Evolutionary conservation across 2,329 filamentous ascomycete genomes (phyloP), one percentile per base, ranked within the genome.

Genomic region (Phyllosticta citribraziliensis): DNA sequence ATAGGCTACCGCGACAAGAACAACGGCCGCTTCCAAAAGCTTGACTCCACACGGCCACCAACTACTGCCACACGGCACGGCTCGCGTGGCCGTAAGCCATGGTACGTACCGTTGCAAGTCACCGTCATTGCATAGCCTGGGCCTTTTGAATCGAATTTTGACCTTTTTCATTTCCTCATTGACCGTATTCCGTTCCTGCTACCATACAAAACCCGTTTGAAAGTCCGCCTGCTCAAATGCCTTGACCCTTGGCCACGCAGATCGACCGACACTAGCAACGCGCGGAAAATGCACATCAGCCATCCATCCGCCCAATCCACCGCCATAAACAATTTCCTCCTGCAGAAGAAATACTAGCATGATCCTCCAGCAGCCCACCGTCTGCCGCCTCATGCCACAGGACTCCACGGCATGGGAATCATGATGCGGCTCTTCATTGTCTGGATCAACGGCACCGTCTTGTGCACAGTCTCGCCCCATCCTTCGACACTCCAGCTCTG

Each of bases 381-480:
- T 19, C 19, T 35, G 40, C n/a, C 40, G 40, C 12, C 40, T 56
- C 14, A 60, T 19, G 58, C 24, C 12, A 60, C 91, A 3, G 94
- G 92, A 64, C 91, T 96, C 94, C 94, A 99, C 9, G 91, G 89
- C 88, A 97, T 92, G 12, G 94, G 91, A 64, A 97, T 87, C 71
- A 99, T 75, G 69, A 99, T 91, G 68, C 89, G 84, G 71, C 91
- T 96, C 83, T 94, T 91, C 94, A 99, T 99, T 62, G 80, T 86
- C 79, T 97, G 92, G 69, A 99, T 99, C 65, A 99, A 82, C 33
- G 94, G 94, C 55, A 99, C 94, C 1, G 94, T 99, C 83, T 96
- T 97, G 80, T 99, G 94, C 47, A 97, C 94, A 24, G 93, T 97
- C 70, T 97, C 90, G 58, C 89, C 91, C 94, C 94, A 99, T 54